phyloP scores from a whole-genome alignment of 2,329 filamentous ascomycete species.

The Beauveria sp. region DNA sequence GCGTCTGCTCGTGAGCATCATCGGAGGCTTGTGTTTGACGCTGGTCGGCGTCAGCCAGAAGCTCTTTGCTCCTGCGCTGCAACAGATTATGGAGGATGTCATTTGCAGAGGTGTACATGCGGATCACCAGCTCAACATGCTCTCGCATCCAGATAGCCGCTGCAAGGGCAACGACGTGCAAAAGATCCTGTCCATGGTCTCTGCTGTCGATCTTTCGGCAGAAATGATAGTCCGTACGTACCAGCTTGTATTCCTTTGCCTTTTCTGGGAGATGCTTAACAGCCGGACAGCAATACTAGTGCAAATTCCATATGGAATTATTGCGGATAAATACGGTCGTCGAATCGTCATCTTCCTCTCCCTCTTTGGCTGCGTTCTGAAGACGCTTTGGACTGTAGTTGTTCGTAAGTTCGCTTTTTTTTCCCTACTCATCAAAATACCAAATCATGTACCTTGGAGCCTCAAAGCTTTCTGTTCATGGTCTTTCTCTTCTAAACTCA shows the following conservation, averaged over 20 bases:
- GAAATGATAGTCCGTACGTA: slow-evolving; percentile 38
- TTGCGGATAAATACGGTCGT: slow-evolving; percentile 40
- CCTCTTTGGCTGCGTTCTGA: slow-evolving; percentile 23
- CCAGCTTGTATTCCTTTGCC: not conserved
- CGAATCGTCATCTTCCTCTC: slow-evolving; percentile 31
- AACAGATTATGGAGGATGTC: slow-evolving; percentile 44
- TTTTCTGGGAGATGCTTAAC: not conserved
- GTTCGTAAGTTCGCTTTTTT: slow-evolving; percentile 22
- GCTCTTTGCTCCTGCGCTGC: slow-evolving; percentile 33
- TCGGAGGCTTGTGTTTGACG: slow-evolving; percentile 32
- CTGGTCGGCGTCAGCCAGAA: slow-evolving; percentile 34
- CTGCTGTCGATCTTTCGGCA: slow-evolving; percentile 37
- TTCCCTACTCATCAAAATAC: not conserved
- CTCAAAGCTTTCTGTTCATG: not conserved
- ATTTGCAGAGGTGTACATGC: slow-evolving; percentile 43
- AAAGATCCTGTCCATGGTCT: slow-evolving; percentile 41
- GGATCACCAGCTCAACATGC: slow-evolving; percentile 24
- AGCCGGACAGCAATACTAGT: slow-evolving; percentile 27
- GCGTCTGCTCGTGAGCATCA: slow-evolving; percentile 22
- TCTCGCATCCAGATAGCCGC: slow-evolving; percentile 27
- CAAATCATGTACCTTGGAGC: no score
- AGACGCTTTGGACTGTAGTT: slow-evolving; percentile 22
- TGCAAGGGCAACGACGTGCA: slow-evolving; percentile 46
- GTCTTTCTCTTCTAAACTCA: no score
- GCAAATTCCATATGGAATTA: slow-evolving; percentile 37